phyloP scores from a whole-genome alignment of 2,329 filamentous ascomycete genomes.

The Chrysoporthe cubensis region DNA sequence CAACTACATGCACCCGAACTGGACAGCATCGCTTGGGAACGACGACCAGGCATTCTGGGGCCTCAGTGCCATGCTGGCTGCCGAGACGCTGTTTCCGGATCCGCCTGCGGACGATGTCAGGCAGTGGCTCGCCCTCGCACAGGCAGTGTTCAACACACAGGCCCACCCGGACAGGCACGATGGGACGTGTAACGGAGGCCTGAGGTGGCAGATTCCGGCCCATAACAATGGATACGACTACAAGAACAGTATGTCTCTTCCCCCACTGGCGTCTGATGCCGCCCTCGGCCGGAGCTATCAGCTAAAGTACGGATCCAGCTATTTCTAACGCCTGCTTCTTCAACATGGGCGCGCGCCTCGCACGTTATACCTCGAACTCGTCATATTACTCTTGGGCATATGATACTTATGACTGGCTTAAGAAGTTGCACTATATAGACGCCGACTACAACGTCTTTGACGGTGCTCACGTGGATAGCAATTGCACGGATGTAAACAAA shows the following conservation, averaged over 20 bases:
- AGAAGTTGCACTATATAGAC: constrained; percentile 54
- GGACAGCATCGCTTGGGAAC: constrained; percentile 23
- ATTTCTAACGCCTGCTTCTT: constrained; percentile 55
- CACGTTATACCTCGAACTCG: constrained; percentile 60
- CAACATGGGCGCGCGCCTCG: constrained; percentile 60
- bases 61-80: constrained; percentile 24
- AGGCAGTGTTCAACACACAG: constrained; percentile 25
- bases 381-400: constrained; percentile 61
- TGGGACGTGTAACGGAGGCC: constrained; percentile 20
- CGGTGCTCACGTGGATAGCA: constrained; percentile 52
- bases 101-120: constrained; percentile 11
- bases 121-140: constrained; percentile 25
- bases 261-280: background rate
- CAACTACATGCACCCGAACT: constrained; percentile 26
- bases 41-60: constrained; percentile 29
- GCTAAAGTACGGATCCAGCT: constrained; percentile 24
- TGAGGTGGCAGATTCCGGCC: constrained; percentile 23
- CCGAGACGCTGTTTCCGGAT: constrained; percentile 21
- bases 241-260: constrained; percentile 14
- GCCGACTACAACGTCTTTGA: constrained; percentile 62
- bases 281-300: background rate
- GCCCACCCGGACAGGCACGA: constrained; percentile 23
- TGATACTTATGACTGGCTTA: constrained; percentile 61
- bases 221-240: constrained; percentile 22
- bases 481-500: constrained; percentile 57